These are phyloP conservation scores for Cymbopogon flexuosus DNA, from an alignment of 202 grass and related monocot genomes.

Conservation along the genomic window DNA sequence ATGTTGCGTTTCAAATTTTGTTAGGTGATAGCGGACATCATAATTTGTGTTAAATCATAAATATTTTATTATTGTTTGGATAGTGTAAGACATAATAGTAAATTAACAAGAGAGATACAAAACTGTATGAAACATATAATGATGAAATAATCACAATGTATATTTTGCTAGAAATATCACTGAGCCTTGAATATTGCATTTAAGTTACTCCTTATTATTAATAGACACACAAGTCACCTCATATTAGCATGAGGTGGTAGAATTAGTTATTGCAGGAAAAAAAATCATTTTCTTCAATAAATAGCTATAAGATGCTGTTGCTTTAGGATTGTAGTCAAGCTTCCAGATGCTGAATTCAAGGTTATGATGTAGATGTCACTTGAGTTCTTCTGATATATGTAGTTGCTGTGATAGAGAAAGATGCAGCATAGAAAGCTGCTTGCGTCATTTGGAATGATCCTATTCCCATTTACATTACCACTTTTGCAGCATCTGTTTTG, in stretches of 20 bases:
- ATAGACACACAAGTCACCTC: background rate
- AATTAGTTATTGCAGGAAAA: slow-evolving; percentile 6
- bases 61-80: background rate
- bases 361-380: background rate
- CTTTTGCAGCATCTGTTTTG: slow-evolving; percentile 4
- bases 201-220: background rate
- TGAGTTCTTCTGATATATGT: background rate
- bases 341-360: slow-evolving; percentile 10
- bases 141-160: background rate
- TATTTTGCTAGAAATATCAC: slow-evolving; percentile 20
- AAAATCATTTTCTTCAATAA: background rate
- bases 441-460: background rate
- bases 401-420: slow-evolving; percentile 18
- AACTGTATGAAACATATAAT: background rate
- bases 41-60: background rate
- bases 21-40: background rate
- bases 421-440: background rate
- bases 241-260: background rate
- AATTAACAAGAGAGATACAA: background rate
- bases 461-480: background rate
- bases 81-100: background rate
- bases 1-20: background rate
- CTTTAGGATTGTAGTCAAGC: background rate
- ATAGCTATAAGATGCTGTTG: background rate
- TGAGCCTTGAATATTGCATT: slow-evolving; percentile 17